Evolutionary conservation across 2,329 filamentous ascomycete species (phyloP), one percentile per base, ranked within the genome.

Genomic region (Zalaria obscura): DNA sequence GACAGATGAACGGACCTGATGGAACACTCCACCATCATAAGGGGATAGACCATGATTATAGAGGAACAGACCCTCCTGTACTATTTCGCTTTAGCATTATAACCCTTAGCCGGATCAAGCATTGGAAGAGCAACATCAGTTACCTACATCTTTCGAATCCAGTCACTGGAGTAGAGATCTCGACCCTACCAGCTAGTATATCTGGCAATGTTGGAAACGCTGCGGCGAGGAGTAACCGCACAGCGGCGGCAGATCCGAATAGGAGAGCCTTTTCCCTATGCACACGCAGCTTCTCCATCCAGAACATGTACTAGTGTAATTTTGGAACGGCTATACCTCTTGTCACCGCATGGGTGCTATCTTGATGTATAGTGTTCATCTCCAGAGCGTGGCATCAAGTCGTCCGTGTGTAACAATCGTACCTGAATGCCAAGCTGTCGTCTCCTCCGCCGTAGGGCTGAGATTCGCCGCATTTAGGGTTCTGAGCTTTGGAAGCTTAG

Each of bases 31-130:
- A 49, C 91, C 91, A 60, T 98, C 87, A 66, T 96, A 98, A 1
- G 91, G 91, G 45, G 87, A 95, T 43, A 96, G 84, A 66, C 94
- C 93, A 61, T 93, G 85, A 49, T 84, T 88, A 62, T 96, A 96
- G 25, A 98, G 76, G 56, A 94, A 98, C 44, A 98, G 68, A 18
- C 91, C 91, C 65, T 98, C 91, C 70, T 96, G 89, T 42, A 96
- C 86, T 93, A 29, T 48, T 5, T 11, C 5, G 18, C 31, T 40
- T 27, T 31, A 42, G 11, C 27, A 41, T 28, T 7, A 42, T 25
- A 11, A 10, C 36, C 18, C 37, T 54, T 36, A 53, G 26, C 28
- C 32, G n/a, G 9, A n/a, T 6, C 26, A 32, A 27, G 11, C 7
- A 18, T 18, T 4, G 41, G 33, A 7, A n/a, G n/a, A 31, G 9